Conservation (phyloP, 768 basidiomycete genomes). For the Rhizopogon vinicolor region DNA sequence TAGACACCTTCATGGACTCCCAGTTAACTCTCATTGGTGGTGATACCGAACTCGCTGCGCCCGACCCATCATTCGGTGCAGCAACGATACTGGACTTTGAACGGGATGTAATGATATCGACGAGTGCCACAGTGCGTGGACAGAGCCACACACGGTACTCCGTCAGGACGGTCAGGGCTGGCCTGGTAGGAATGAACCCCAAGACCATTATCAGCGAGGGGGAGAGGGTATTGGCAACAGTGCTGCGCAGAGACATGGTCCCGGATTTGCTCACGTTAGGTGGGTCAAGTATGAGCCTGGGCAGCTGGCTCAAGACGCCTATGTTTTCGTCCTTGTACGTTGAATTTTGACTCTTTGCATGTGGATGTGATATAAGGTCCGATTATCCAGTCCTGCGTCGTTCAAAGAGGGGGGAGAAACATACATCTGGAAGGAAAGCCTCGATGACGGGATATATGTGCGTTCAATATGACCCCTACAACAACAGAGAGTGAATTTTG, state of each 20-base stretch:
- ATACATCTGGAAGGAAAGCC: neutral
- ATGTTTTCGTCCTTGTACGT: neutral
- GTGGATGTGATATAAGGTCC: neutral
- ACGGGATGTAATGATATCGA: neutral
- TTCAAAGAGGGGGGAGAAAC: slow-evolving; percentile 1
- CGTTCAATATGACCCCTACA: neutral
- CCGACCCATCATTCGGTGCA: neutral
- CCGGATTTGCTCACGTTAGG: neutral
- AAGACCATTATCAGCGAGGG: neutral
- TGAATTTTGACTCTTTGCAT: neutral
- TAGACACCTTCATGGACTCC: neutral
- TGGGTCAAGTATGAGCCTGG: neutral
- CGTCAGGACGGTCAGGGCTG: neutral
- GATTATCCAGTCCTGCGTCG: neutral
- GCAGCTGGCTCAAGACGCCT: neutral
- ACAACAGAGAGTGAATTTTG: too few relatives aligned
- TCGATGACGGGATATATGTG: neutral
- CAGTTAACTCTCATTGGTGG: neutral
- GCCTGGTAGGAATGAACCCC: neutral
- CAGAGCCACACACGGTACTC: neutral
- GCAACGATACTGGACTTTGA: slow-evolving; percentile 1
- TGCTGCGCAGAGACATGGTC: neutral
- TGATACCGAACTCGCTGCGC: neutral
- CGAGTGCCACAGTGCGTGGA: neutral
- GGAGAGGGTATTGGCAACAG: neutral